Conservation (phyloP, 257 asterid genomes). For the Plantago major region DNA sequence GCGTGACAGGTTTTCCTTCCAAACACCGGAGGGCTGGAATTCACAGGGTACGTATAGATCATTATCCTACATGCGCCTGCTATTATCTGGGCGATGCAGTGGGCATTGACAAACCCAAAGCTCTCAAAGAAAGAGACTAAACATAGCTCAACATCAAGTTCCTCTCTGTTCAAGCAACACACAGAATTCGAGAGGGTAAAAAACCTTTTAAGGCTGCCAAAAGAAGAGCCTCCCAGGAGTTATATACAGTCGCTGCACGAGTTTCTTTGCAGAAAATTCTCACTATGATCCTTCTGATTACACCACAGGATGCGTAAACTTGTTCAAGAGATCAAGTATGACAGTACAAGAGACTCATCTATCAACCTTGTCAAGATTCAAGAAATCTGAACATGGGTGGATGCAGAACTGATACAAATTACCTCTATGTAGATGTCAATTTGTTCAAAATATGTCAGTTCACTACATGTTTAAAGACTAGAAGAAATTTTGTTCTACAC, state of each 20-base stretch:
- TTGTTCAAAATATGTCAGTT: too few species aligned
- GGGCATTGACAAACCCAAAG: conserved; percentile 36
- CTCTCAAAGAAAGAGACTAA: conserved; percentile 7
- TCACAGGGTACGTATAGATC: conserved; percentile 37
- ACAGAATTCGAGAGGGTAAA: conserved; percentile 41
- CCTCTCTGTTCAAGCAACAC: conserved; percentile 17
- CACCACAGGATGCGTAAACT: too few species aligned
- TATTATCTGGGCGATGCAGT: conserved; percentile 53
- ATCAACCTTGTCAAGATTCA: too few species aligned
- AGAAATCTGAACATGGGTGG: too few species aligned
- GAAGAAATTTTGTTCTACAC: too few species aligned
- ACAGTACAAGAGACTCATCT: too few species aligned
- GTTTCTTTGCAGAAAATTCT: conserved; percentile 30
- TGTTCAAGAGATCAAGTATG: too few species aligned
- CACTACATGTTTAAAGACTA: too few species aligned
- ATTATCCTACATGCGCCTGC: conserved; percentile 42
- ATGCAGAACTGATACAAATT: too few species aligned
- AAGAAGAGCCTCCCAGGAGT: conserved; percentile 40
- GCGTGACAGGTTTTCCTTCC: conserved; percentile 34
- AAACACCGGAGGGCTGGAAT: conserved; percentile 50
- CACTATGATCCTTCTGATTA: conserved; percentile 10
- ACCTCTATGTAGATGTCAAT: too few species aligned
- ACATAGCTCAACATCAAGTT: not conserved
- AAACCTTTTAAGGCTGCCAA: conserved; percentile 35
- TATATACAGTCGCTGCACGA: conserved; percentile 39